Conservation (phyloP, 2,329 filamentous ascomycete species). For the Drechmeria coniospora region DNA sequence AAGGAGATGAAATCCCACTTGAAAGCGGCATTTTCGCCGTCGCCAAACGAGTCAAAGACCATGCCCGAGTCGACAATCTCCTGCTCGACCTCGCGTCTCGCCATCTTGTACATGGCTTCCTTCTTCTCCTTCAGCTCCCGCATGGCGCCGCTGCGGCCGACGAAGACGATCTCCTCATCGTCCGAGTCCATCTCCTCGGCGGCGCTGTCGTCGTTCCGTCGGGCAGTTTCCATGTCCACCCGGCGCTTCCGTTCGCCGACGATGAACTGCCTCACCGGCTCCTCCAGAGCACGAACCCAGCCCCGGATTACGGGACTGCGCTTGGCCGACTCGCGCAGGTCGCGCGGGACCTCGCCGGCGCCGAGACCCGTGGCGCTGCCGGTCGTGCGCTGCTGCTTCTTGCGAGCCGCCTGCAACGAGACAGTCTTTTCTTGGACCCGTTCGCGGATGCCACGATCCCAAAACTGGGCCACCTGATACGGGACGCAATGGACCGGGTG, state of each 20-base stretch:
- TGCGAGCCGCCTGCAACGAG: conserved; percentile 25
- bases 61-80: conserved; percentile 47
- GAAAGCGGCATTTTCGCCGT: conserved; percentile 65
- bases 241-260: conserved; percentile 24
- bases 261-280: conserved; percentile 67
- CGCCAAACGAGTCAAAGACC: conserved; percentile 66
- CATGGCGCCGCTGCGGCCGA: conserved; percentile 53
- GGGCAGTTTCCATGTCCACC: background rate
- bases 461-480: conserved; percentile 77
- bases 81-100: conserved; percentile 35
- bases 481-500: conserved; percentile 65
- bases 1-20: conserved; percentile 40
- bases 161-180: conserved; percentile 86
- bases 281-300: conserved; percentile 71
- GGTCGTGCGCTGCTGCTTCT: conserved; percentile 26
- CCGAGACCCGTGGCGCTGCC: conserved; percentile 27
- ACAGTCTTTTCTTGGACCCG: conserved; percentile 32
- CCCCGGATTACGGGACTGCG: conserved; percentile 60
- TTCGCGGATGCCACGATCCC: conserved; percentile 47
- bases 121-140: conserved; percentile 21
- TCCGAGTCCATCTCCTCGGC: conserved; percentile 28
- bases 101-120: conserved; percentile 29
- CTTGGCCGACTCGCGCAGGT: conserved; percentile 70
- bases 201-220: conserved; percentile 10
- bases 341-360: conserved; percentile 53